phyloP scores from a whole-genome alignment of 2,329 filamentous ascomycete species.

The Botrytis elliptica region DNA sequence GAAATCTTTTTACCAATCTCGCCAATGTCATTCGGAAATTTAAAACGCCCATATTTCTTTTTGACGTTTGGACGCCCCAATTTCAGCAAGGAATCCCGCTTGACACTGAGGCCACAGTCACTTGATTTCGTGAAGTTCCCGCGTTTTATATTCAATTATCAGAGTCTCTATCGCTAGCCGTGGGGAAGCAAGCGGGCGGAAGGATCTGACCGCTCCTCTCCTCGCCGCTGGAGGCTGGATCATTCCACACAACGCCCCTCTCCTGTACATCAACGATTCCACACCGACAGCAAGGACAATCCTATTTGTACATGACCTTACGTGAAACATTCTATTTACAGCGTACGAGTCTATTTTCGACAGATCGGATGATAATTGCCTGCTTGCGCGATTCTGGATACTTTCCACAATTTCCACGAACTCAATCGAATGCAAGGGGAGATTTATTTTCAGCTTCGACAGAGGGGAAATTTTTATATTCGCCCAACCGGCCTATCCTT shows the following conservation, averaged over 20 bases:
- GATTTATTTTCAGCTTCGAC: background rate
- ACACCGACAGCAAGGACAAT: constrained; percentile 9
- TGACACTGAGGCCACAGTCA: background rate
- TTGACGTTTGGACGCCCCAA: background rate
- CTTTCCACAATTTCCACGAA: background rate
- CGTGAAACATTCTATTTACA: constrained; percentile 8
- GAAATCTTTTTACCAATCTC: background rate
- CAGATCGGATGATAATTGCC: background rate
- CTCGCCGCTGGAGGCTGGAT: background rate
- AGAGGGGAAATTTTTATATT: background rate
- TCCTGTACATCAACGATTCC: constrained; percentile 4
- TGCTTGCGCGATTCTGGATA: background rate
- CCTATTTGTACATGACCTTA: background rate
- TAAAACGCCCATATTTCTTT: background rate
- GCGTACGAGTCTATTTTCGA: background rate
- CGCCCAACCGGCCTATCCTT: background rate
- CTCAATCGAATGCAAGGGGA: constrained; percentile 2
- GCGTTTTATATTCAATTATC: background rate
- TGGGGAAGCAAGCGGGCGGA: constrained; percentile 5
- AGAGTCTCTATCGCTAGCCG: constrained; percentile 1
- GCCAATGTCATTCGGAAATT: background rate
- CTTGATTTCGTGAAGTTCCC: constrained; percentile 20
- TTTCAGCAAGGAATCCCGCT: background rate
- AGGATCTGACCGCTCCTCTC: constrained; percentile 17
- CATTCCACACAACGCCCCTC: background rate